Base-by-base conservation (phyloP, 257 asterid genomes). In the Jaltomata sinuosa region DNA sequence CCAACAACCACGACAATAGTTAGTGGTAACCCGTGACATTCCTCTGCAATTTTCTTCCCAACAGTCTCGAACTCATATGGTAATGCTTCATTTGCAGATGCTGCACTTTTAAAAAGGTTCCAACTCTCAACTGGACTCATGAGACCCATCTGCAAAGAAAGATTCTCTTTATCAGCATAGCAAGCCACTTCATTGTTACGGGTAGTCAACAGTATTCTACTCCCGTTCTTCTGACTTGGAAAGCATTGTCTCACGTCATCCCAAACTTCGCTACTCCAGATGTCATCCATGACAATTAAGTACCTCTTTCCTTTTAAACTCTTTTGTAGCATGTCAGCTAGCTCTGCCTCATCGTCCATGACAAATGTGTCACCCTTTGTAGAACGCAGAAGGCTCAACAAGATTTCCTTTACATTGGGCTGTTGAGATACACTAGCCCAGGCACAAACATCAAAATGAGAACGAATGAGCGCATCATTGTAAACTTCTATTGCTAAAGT, bases 141-240 rank as follows among this genome's bases (percentile, higher is more conserved):
- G 18, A 49, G 6, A 12, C 19, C 1, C 54, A 49, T 49, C 54
- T 12, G 6, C 54, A 49, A 49, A 50, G 55, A 50, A 49, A 19
- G 11, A 12, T n/a, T 32, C 52, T 19, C 15, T 32, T 45, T 9
- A 19, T 11, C 32, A 6, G 53, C 67, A 27, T 27, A 2, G 19
- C 5, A 1, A 27, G 78, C 79, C 49, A 80, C 85, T 42, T 85
- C 25, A 32, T 0, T 12, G 21, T 42, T 45, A 42, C 85, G 83
- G 34, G 83, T 85, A 0, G 85, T 85, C 3, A 85, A 52, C 19
- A 85, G n/a, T 29, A 85, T 85, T 72, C 85, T 29, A 62, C 88
- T 85, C 25, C 88, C 79, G 1, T 72, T 85, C 15, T 18, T 6
- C 14, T 83, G 81, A 1, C 79, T 3, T 61, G 88, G 86, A 34